Evolutionary conservation across 2,329 filamentous ascomycete species (phyloP), one percentile per base, ranked within the genome.

Genomic region (Akanthomyces uredinophilus): DNA sequence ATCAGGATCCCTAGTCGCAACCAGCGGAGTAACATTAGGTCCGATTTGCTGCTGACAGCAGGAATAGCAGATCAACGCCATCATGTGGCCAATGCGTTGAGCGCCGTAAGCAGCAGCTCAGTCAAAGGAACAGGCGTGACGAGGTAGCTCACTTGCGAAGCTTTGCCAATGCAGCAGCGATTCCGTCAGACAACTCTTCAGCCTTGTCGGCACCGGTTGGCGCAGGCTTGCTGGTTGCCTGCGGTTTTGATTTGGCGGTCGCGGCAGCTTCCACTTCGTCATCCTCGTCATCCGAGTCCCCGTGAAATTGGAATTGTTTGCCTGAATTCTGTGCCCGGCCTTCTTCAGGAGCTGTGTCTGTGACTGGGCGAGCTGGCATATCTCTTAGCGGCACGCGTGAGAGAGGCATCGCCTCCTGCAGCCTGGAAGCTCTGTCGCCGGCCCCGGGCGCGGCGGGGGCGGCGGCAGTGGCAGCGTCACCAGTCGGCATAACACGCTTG

Each of bases 101-200:
- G 35, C 32, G 5, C 27, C 14, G 22, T 29, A 27, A n/a, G 22
- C 20, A 29, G 37, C 20, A 43, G 51, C 51, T 5, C 22, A 43
- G 5, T 46, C 5, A 18, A 55, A 44, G 16, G 39, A 35, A 5
- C 53, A 35, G n/a, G n/a, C n/a, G n/a, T n/a, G n/a, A n/a, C n/a
- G n/a, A 46, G 18, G 13, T 24, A 18, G 18, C 16, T 47, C 20
- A 60, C 14, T 86, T 76, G 61, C 85, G 77, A 27, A 89, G 71
- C 65, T 76, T 86, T 8, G 85, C 85, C 64, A 89, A 69, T 18
- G 86, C 86, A 37, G 83, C 84, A 51, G 85, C 84, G 52, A 89
- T 74, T 2, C 86, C 85, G 51, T 79, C 83, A 64, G 79, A 80
- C 5, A 88, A 73, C 37, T 79, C 73, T 5, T 82, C 77, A 41